Percentiles rank a stretch among this genome's conserved stretches.
Conservation (phyloP, 805 yeast species). For the Kluyveromyces lactis region DNA sequence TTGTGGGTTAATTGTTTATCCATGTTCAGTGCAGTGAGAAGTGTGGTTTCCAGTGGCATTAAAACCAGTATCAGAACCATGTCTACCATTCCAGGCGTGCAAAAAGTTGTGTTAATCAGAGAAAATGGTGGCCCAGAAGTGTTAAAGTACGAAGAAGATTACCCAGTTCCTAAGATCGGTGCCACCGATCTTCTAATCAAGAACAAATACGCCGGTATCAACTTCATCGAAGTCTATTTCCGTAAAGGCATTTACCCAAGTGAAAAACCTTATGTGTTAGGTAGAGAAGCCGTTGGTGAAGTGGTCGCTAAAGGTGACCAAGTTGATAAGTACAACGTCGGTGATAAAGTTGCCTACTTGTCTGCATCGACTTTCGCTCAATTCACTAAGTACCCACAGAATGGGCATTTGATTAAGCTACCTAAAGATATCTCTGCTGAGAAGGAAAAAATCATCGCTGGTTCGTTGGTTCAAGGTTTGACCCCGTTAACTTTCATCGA, state of each 20-base stretch:
- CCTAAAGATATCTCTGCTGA: slow-evolving; percentile 42
- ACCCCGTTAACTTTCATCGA: slow-evolving; percentile 68
- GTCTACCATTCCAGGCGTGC: slow-evolving; percentile 42
- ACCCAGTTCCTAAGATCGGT: slow-evolving; percentile 48
- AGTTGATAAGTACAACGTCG: slow-evolving; percentile 48
- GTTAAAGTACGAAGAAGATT: slow-evolving; percentile 44
- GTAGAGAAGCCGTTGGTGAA: slow-evolving; percentile 67
- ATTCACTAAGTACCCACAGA: slow-evolving; percentile 43
- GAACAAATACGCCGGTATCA: slow-evolving; percentile 71
- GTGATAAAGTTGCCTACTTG: slow-evolving; percentile 62
- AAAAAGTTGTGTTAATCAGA: slow-evolving; percentile 46
- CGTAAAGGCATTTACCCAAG: slow-evolving; percentile 69
- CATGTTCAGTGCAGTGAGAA: not conserved
- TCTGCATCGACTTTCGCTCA: slow-evolving; percentile 59
- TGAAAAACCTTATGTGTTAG: slow-evolving; percentile 53
- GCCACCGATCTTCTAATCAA: slow-evolving; percentile 57
- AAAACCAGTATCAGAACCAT: too few relatives aligned
- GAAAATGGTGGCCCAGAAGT: slow-evolving; percentile 54
- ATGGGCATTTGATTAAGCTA: slow-evolving; percentile 38
- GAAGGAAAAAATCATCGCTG: slow-evolving; percentile 48
- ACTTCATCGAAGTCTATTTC: slow-evolving; percentile 77
- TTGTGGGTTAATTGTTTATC: too few relatives aligned
- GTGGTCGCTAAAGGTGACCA: slow-evolving; percentile 56
- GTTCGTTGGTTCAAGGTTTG: slow-evolving; percentile 58
- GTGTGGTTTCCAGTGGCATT: not conserved